A percentile compares a stretch with the other conserved stretches of the same genome.
phyloP scores from a whole-genome alignment of 345 rosid species.

The Eucalyptus microcorys region DNA sequence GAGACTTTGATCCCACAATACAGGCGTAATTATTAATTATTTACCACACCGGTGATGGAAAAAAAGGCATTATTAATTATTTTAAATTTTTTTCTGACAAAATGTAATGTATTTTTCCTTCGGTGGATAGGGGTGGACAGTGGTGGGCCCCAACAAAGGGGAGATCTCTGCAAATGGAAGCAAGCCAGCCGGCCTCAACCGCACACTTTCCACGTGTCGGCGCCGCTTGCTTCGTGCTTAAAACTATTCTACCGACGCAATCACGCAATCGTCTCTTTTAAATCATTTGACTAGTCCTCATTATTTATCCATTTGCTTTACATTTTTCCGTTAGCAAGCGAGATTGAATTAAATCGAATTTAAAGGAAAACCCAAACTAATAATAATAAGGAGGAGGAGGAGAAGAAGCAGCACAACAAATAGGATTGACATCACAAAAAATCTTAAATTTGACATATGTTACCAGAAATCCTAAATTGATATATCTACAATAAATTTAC shows the following conservation, averaged over 20 bases:
- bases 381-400: neutral
- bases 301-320: neutral
- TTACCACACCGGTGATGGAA: neutral
- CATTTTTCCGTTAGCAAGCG: neutral
- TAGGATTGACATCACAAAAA: neutral
- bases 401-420: neutral
- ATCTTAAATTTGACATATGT: too few species aligned
- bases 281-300: neutral
- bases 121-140: neutral
- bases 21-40: too few species aligned
- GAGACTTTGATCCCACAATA: neutral
- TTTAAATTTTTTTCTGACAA: neutral
- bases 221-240: neutral
- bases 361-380: neutral
- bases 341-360: neutral
- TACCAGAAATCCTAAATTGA: too few species aligned
- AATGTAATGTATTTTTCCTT: neutral
- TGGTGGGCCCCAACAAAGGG: neutral
- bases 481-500: too few species aligned
- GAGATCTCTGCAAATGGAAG: neutral
- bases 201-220: neutral
- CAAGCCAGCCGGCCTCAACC: neutral
- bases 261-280: neutral
- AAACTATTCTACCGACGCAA: neutral
- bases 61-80: neutral